A percentile compares a stretch with the other conserved stretches of the same genome.
Evolutionary conservation across 2,329 filamentous ascomycete genomes (phyloP).

Genomic region (Epichloe bromicola): DNA sequence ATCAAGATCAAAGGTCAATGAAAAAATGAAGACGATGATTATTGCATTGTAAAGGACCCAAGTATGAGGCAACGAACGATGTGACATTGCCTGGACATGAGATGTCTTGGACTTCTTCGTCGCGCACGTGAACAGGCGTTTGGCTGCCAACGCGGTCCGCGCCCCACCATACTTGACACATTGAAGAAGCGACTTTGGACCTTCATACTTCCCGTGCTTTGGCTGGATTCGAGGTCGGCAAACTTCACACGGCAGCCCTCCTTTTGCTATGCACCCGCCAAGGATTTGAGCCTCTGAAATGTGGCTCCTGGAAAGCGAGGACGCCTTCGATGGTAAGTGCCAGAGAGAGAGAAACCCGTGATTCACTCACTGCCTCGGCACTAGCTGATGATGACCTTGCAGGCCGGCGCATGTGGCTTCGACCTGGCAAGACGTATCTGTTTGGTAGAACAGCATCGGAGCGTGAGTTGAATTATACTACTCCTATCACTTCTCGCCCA

Average conservation of each 20-base stretch:
- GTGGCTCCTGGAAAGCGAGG: conserved; percentile 52
- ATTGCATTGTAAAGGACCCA: too few relatives aligned
- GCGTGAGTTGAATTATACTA: conserved; percentile 28
- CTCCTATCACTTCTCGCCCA: neutral
- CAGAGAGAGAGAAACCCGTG: neutral
- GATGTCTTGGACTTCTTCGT: neutral
- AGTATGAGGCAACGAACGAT: too few relatives aligned
- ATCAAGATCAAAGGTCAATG: too few relatives aligned
- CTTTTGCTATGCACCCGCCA: neutral
- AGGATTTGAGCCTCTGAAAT: conserved; percentile 23
- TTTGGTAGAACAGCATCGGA: conserved; percentile 67
- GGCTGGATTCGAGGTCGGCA: neutral
- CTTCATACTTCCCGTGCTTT: neutral
- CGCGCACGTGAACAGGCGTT: conserved; percentile 15
- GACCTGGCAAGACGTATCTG: conserved; percentile 72
- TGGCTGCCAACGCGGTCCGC: conserved; percentile 1
- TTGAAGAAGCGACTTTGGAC: neutral
- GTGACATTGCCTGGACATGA: too few relatives aligned
- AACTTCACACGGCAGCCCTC: neutral
- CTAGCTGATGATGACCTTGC: conserved; percentile 4
- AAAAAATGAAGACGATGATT: too few relatives aligned
- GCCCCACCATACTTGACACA: conserved; percentile 6
- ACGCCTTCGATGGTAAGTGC: conserved; percentile 33
- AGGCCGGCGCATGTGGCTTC: conserved; percentile 59
- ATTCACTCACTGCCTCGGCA: neutral